Conservation (phyloP, 2,329 filamentous ascomycete genomes). For the Aureobasidium sp. region DNA sequence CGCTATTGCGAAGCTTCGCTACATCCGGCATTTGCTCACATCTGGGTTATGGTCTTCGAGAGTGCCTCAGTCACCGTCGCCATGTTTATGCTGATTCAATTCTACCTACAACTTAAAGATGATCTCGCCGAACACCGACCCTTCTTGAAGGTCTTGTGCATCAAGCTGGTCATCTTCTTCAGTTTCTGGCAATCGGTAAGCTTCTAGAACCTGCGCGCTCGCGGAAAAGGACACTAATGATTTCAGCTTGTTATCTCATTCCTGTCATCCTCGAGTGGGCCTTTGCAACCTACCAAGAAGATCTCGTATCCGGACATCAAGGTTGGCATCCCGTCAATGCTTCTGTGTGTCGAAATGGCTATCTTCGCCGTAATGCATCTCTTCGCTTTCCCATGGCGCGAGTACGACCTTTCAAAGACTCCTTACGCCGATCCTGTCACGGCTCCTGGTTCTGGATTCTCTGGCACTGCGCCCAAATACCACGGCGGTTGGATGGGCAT, state of each 20-base stretch:
- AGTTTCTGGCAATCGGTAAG: slow-evolving; percentile 72
- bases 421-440: slow-evolving; percentile 24
- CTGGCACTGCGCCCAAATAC: slow-evolving; percentile 36
- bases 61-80: slow-evolving; percentile 67
- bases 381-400: slow-evolving; percentile 72
- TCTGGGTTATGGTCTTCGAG: slow-evolving; percentile 73
- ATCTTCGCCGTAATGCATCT: slow-evolving; percentile 71
- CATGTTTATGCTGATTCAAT: slow-evolving; percentile 85
- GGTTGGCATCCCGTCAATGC: slow-evolving; percentile 68
- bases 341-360: slow-evolving; percentile 81
- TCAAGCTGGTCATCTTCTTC: slow-evolving; percentile 87
- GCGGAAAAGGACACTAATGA: neutral
- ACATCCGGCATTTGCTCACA: slow-evolving; percentile 69
- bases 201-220: neutral
- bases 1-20: slow-evolving; percentile 74
- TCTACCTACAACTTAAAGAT: slow-evolving; percentile 68
- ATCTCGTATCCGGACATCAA: slow-evolving; percentile 70
- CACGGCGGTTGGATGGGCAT: slow-evolving; percentile 58
- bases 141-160: slow-evolving; percentile 74
- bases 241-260: slow-evolving; percentile 51
- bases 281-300: slow-evolving; percentile 54
- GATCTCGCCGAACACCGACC: slow-evolving; percentile 63
- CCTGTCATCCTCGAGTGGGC: slow-evolving; percentile 53
- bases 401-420: slow-evolving; percentile 47
- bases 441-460: slow-evolving; percentile 21